These are phyloP conservation scores for Citrus cavaleriei DNA, from an alignment of 345 rosid species.

Conservation along the genomic window DNA sequence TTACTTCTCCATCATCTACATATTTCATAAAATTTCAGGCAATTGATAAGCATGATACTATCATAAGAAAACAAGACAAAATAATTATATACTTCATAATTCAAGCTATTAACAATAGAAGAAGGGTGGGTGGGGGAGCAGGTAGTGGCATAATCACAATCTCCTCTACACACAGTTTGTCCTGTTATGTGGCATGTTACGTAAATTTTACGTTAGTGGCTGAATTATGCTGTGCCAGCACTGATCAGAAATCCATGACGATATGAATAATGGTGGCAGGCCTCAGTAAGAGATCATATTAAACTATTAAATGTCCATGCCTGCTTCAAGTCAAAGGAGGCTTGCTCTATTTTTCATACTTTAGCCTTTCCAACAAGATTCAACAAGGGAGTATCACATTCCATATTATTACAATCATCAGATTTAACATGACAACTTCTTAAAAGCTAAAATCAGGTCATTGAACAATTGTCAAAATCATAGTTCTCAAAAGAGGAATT, in stretches of 20 bases:
- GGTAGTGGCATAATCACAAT: background rate
- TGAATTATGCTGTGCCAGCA: background rate
- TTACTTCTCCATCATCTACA: conserved; percentile 74
- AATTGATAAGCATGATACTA: background rate
- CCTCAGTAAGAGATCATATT: background rate
- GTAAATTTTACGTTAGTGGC: background rate
- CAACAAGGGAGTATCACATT: background rate
- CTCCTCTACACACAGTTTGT: background rate
- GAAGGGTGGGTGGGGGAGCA: background rate
- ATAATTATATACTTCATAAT: background rate
- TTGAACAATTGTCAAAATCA: background rate
- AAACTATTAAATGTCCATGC: background rate
- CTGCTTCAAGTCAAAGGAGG: background rate
- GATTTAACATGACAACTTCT: background rate
- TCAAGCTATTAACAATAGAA: background rate
- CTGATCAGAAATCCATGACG: background rate
- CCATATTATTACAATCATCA: background rate
- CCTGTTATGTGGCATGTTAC: background rate
- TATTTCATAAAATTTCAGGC: conserved; percentile 9
- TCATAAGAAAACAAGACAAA: background rate
- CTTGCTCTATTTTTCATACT: background rate
- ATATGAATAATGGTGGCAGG: background rate
- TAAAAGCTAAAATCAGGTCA: background rate
- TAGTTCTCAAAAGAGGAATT: background rate
- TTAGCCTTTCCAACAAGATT: background rate